Conservation (phyloP, 1,139 yeast species). For the Hemisphaericaspora subhashii region DNA sequence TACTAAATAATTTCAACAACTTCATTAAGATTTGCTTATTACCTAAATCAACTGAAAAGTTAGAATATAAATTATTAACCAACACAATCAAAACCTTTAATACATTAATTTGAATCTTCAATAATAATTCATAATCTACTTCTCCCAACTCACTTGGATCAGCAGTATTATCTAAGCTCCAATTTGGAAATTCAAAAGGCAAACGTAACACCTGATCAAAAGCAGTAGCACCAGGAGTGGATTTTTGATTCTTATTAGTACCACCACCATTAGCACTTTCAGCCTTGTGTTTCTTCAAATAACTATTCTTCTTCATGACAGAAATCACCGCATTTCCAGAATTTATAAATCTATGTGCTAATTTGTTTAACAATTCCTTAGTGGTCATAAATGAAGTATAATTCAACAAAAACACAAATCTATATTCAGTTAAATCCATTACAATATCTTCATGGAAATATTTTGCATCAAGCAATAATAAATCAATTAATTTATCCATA, state of each 20-base stretch:
- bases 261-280: conserved; percentile 2
- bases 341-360: conserved; percentile 45
- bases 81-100: conserved; percentile 74
- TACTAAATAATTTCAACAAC: conserved; percentile 66
- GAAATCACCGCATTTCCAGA: conserved; percentile 51
- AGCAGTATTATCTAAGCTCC: conserved; percentile 46
- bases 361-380: conserved; percentile 40
- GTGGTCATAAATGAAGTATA: conserved; percentile 46
- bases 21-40: conserved; percentile 66
- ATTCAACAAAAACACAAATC: conserved; percentile 45
- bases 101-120: conserved; percentile 77
- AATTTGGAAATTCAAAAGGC: conserved; percentile 47
- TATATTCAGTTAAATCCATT: conserved; percentile 45
- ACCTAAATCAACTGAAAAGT: conserved; percentile 67
- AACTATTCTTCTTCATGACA: conserved; percentile 37
- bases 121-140: conserved; percentile 57
- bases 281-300: conserved; percentile 13
- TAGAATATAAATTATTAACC: conserved; percentile 71
- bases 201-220: conserved; percentile 8
- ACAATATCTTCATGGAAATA: conserved; percentile 38
- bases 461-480: conserved; percentile 40
- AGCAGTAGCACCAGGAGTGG: conserved; percentile 5
- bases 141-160: conserved; percentile 42
- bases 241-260: conserved; percentile 7
- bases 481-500: conserved; percentile 42